These are phyloP conservation scores for Yarrowia bubula DNA, from an alignment of 805 yeast species.

Conservation along the genomic window DNA sequence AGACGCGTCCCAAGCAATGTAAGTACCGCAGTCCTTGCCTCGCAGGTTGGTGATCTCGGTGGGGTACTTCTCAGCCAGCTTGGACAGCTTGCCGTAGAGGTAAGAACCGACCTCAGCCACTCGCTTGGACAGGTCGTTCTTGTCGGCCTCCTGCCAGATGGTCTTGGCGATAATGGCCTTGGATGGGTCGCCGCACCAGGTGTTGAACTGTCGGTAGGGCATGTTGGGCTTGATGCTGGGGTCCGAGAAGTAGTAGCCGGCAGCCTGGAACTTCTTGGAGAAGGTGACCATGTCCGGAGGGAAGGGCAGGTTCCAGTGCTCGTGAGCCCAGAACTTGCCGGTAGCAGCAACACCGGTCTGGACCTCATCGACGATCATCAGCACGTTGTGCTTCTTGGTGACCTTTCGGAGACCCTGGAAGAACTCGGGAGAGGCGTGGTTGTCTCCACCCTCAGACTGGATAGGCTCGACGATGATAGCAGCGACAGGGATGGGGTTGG, in stretches of 20 bases:
- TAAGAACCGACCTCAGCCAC: slow-evolving; percentile 65
- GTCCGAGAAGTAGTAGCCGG: slow-evolving; percentile 78
- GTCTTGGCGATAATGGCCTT: slow-evolving; percentile 73
- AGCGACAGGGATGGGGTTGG: slow-evolving; percentile 60
- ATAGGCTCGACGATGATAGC: slow-evolving; percentile 89
- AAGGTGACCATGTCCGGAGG: slow-evolving; percentile 84
- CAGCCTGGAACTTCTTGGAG: slow-evolving; percentile 85
- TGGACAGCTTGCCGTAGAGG: slow-evolving; percentile 57
- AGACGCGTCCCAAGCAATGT: slow-evolving; percentile 75
- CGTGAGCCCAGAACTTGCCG: slow-evolving; percentile 85
- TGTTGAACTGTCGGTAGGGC: slow-evolving; percentile 89
- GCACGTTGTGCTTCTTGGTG: slow-evolving; percentile 65
- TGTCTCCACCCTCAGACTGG: slow-evolving; percentile 90
- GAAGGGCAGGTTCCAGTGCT: slow-evolving; percentile 70
- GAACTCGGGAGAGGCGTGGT: slow-evolving; percentile 73
- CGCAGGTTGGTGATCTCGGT: slow-evolving; percentile 52
- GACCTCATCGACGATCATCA: slow-evolving; percentile 79
- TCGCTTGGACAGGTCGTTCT: slow-evolving; percentile 56
- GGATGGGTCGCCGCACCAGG: slow-evolving; percentile 93
- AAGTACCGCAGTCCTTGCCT: slow-evolving; percentile 73
- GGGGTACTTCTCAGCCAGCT: slow-evolving; percentile 58
- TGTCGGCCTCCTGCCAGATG: slow-evolving; percentile 62
- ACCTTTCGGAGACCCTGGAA: slow-evolving; percentile 81
- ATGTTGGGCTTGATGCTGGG: slow-evolving; percentile 68
- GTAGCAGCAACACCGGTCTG: slow-evolving; percentile 91